Evolutionary conservation across 1,139 yeast species (phyloP), one percentile per base, ranked within the genome.

Genomic region (Lodderomyces pseudojiufengensis): DNA sequence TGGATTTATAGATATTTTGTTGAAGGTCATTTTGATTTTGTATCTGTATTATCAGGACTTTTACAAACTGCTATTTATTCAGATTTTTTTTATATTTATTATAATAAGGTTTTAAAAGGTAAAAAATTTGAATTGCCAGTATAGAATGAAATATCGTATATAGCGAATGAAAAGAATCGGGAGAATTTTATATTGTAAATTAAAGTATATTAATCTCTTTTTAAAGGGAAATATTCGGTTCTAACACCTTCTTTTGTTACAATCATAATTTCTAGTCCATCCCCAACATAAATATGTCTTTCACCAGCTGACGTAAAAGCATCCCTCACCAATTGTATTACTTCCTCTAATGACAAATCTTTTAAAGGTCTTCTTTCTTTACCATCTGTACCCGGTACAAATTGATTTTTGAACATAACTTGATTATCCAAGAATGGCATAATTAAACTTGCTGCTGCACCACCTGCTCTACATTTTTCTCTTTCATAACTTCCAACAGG

Each of bases 401-500:
- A 76, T 62, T 92, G 98, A 65, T 92, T 92, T 61, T 90, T 88
- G 64, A 86, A 85, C 59, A 86, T 84, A 46, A 94, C 98, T 68
- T 94, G 98, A 62, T 90, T 92, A 61, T 92, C 98, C 55, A 92
- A 76, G 60, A 92, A 92, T 4, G 98, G 98, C 94, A 88, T 90
- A 52, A 92, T 88, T 61, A 92, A 76, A 48, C 92, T 80, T 2
- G 97, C 94, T 24, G 97, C 97, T 6, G 97, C 94, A 31, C 98
- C 98, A 43, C 95, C 97, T 1, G 97, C 97, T 54, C 97, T 78
- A 64, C 97, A 87, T 57, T 88, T 95, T 59, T 90, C 97, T 54
- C 97, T 79, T 65, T 94, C 98, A 58, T 92, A 94, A 2, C 96
- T 86, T 5, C 98, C 98, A 40, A 92, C 96, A 1, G 98, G 98